A percentile compares a stretch with the other conserved stretches of the same genome.
These are phyloP conservation scores for Boletus reticulatus DNA, from an alignment of 768 basidiomycete genomes.

Conservation along the genomic window DNA sequence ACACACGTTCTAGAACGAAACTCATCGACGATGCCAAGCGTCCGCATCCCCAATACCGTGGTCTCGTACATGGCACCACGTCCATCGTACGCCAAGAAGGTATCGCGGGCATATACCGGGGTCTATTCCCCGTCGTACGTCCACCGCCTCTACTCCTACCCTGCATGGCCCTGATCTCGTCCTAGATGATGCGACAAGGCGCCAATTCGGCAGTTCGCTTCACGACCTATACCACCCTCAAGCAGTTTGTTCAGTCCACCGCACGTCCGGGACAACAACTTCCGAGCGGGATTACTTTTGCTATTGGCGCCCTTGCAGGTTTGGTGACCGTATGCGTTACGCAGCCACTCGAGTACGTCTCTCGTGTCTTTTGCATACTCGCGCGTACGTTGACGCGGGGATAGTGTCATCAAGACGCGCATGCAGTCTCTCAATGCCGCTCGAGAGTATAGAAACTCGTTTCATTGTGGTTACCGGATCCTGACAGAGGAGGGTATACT, in stretches of 20 bases:
- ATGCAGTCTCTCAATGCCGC: conserved; percentile 93
- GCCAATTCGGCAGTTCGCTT: conserved; percentile 97
- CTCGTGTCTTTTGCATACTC: background rate
- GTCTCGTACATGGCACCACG: conserved; percentile 80
- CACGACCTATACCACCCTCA: conserved; percentile 91
- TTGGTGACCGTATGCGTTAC: conserved; percentile 92
- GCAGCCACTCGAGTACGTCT: conserved; percentile 75
- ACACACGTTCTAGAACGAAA: conserved; percentile 70
- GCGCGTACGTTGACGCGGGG: background rate
- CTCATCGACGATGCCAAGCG: conserved; percentile 93
- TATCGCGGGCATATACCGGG: conserved; percentile 79
- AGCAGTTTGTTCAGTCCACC: conserved; percentile 88
- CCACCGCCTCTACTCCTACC: no score
- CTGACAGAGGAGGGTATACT: conserved; percentile 88
- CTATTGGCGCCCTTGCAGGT: conserved; percentile 90
- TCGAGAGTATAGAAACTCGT: conserved; percentile 84
- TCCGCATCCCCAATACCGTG: conserved; percentile 80
- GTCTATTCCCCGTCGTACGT: conserved; percentile 90
- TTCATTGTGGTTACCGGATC: conserved; percentile 95
- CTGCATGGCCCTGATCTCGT: background rate
- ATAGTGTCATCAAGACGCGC: conserved; percentile 92
- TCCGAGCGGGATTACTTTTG: conserved; percentile 88
- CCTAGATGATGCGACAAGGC: conserved; percentile 94
- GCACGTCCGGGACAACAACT: conserved; percentile 80
- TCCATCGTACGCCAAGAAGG: conserved; percentile 87